Conservation (phyloP, 225 moss, liverwort and hornwort species). For the Polytrichum commune region DNA sequence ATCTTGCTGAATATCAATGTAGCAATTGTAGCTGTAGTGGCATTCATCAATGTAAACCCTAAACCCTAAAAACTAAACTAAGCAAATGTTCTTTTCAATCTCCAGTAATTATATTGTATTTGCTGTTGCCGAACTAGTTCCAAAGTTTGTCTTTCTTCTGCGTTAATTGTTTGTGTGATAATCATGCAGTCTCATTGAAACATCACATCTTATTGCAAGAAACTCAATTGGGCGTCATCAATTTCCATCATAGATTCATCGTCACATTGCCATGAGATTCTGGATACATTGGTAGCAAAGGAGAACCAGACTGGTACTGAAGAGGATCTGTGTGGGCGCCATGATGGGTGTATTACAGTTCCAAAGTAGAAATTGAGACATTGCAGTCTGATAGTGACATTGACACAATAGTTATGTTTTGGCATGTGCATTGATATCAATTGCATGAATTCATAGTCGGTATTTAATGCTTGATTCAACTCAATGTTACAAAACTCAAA, state of each 20-base stretch:
- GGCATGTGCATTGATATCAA: too few relatives aligned
- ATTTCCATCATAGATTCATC: neutral
- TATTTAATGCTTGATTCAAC: too few relatives aligned
- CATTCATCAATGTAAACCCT: neutral
- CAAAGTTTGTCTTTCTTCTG: neutral
- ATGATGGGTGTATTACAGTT: constrained; percentile 2
- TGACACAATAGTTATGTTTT: too few relatives aligned
- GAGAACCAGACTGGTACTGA: neutral
- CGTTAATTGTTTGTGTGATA: neutral
- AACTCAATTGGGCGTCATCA: constrained; percentile 37
- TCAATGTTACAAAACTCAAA: too few relatives aligned
- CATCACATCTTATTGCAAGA: constrained; percentile 22
- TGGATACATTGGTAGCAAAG: neutral
- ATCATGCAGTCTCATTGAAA: constrained; percentile 21
- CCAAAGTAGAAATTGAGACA: neutral
- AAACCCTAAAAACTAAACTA: neutral
- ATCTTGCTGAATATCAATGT: neutral
- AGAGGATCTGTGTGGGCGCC: neutral
- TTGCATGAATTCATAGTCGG: too few relatives aligned
- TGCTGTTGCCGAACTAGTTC: neutral
- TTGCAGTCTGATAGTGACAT: too few relatives aligned
- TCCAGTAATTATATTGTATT: neutral
- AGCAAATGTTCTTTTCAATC: neutral
- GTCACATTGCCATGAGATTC: neutral
- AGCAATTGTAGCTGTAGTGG: neutral